Evolutionary conservation across 768 basidiomycete genomes (phyloP), one percentile per base, ranked within the genome.

Genomic region (Termitomyces sp.): DNA sequence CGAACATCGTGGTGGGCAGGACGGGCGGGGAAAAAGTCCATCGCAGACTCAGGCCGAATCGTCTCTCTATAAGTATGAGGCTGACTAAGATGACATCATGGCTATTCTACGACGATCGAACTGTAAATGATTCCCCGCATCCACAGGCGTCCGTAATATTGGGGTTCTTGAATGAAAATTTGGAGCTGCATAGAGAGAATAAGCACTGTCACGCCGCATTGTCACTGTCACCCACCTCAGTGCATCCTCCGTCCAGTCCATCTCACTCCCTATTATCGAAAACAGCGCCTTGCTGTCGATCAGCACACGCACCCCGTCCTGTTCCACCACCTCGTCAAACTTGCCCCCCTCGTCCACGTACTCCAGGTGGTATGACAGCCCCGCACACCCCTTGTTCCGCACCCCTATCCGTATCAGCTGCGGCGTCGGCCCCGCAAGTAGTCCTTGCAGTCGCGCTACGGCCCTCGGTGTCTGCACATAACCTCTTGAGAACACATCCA

Each of bases 231-330:
- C 76, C 47, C 52, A 83, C 87, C 93, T 95, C 42, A 99, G 75
- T 32, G 85, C 72, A 69, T 96, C 94, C 75, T 98, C 97, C 58
- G 85, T 81, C 97, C 97, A 99, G 68, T 96, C 94, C 97, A 99
- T 99, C 79, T 92, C 91, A 71, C 93, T 96, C 49, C 97, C 97
- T 59, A 99, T 97, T 63, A 99, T 97, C 57, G 91, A 94, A 70
- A 99, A 98, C 61, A 99, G 74, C 25, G 97, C 97, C 72, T 95
- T 98, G 68, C 87, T 89, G 75, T 99, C 97, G 69, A 98, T 94
- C 60, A 98, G 77, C 44, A 99, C 96, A 62, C 79, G 83, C 25
- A 97, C 92, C 2, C 90, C 96, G 62, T 98, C 95, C 73, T 98
- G 97, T 69, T 93, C 86, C 21, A 98, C 95, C 17, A 98, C 83